Evolutionary conservation across 805 yeast species (phyloP).

Genomic region (Komagataella kurtzmanii): DNA sequence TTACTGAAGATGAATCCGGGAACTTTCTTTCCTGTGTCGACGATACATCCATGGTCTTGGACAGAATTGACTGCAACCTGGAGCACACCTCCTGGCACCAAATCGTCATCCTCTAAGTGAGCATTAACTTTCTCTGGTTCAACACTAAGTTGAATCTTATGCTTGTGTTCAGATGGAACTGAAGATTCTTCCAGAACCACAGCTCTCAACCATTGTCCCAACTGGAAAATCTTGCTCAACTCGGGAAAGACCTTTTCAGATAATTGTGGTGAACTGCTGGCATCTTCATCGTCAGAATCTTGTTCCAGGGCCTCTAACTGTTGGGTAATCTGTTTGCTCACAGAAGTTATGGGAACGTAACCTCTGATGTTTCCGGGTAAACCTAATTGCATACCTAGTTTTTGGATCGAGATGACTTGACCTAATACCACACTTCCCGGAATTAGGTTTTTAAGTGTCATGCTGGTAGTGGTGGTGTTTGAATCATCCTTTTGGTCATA

Average conservation of each 20-base stretch:
- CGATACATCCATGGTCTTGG: constrained; percentile 86
- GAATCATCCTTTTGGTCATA: neutral
- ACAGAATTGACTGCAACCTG: constrained; percentile 70
- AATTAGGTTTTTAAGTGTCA: constrained; percentile 40
- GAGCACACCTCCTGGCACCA: constrained; percentile 43
- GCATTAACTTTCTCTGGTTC: constrained; percentile 67
- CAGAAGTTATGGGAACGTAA: constrained; percentile 57
- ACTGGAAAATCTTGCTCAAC: constrained; percentile 35
- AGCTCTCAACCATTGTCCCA: constrained; percentile 86
- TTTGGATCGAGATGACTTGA: constrained; percentile 48
- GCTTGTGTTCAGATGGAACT: constrained; percentile 27
- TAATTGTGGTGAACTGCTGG: constrained; percentile 10
- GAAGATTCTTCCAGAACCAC: constrained; percentile 40
- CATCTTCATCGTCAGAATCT: constrained; percentile 20
- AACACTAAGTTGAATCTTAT: constrained; percentile 54
- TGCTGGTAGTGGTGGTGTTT: constrained; percentile 15
- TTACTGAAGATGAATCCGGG: constrained; percentile 69
- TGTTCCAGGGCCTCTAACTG: constrained; percentile 46
- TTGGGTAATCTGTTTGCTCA: constrained; percentile 49
- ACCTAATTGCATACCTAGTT: constrained; percentile 52
- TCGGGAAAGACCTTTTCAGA: constrained; percentile 36
- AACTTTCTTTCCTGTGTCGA: constrained; percentile 50
- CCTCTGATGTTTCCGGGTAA: constrained; percentile 77
- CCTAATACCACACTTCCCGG: constrained; percentile 74
- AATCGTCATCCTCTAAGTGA: constrained; percentile 48